Conservation (phyloP, 768 basidiomycete species). For the Pholiota conissans region DNA sequence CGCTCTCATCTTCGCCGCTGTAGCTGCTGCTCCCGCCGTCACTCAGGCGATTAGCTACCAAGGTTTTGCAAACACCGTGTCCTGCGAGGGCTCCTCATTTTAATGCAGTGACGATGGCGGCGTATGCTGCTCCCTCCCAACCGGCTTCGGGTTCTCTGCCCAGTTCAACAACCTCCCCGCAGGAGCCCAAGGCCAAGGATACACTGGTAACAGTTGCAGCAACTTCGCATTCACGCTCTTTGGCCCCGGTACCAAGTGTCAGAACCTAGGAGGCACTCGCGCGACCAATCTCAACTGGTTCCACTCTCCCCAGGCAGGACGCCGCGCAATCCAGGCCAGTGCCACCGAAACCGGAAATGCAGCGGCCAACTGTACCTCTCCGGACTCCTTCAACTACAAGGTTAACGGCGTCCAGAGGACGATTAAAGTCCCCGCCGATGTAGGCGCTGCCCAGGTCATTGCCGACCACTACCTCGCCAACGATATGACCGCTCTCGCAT, state of each 20-base stretch:
- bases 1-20: not conserved
- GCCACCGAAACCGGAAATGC: not conserved
- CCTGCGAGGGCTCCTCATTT: slow-evolving; percentile 14
- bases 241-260: slow-evolving; percentile 16
- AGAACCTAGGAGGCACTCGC: slow-evolving; percentile 11
- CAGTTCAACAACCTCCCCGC: slow-evolving; percentile 13
- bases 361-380: not conserved
- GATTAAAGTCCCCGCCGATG: slow-evolving; percentile 1
- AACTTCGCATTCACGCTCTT: slow-evolving; percentile 9
- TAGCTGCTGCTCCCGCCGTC: not conserved
- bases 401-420: not conserved
- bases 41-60: not conserved
- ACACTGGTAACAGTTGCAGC: slow-evolving; percentile 4
- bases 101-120: slow-evolving; percentile 10
- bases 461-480: slow-evolving; percentile 1
- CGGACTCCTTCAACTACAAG: not conserved
- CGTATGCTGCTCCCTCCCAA: slow-evolving; percentile 15
- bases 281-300: slow-evolving; percentile 12
- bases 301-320: slow-evolving; percentile 1
- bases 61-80: slow-evolving; percentile 11
- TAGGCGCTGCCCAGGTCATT: not conserved
- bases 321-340: not conserved
- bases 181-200: slow-evolving; percentile 15
- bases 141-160: slow-evolving; percentile 17
- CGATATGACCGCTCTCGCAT: slow-evolving; percentile 1